Percentiles rank a stretch among this genome's conserved stretches.
Conservation (phyloP, 2,329 filamentous ascomycete genomes). For the Sporothrix dimorphospora region DNA sequence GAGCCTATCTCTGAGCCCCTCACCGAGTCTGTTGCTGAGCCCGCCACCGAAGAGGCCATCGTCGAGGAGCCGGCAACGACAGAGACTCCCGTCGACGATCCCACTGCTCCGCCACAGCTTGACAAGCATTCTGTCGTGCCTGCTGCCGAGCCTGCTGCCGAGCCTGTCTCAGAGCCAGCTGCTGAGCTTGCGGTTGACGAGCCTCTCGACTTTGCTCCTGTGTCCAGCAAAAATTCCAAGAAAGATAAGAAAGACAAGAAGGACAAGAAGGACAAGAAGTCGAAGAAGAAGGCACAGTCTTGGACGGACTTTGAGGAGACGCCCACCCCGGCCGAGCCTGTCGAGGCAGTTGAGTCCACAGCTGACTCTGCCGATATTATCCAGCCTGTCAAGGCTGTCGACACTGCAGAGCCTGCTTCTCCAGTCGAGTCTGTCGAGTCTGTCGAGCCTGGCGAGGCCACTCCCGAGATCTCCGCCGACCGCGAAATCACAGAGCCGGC, state of each 20-base stretch:
- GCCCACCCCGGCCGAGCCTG: neutral
- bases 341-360: neutral
- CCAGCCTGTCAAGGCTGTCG: too few species aligned
- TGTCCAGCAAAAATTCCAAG: conserved; percentile 26
- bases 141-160: neutral
- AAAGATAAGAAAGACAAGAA: too few species aligned
- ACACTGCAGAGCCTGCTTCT: too few species aligned
- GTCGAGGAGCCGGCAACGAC: neutral
- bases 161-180: too few species aligned
- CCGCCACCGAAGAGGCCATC: neutral
- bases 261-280: conserved; percentile 34
- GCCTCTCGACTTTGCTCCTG: neutral
- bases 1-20: neutral
- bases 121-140: neutral
- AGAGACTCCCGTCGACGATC: neutral
- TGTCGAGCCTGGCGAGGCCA: neutral
- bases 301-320: conserved; percentile 17
- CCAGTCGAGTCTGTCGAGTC: too few species aligned
- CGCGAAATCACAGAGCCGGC: neutral
- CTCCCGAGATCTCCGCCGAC: neutral
- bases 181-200: conserved; percentile 32
- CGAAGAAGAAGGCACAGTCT: conserved; percentile 19
- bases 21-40: neutral
- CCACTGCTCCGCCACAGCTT: neutral
- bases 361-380: neutral